Evolutionary conservation across 2,329 filamentous ascomycete genomes (phyloP).

Genomic region (Esteya vermicola): DNA sequence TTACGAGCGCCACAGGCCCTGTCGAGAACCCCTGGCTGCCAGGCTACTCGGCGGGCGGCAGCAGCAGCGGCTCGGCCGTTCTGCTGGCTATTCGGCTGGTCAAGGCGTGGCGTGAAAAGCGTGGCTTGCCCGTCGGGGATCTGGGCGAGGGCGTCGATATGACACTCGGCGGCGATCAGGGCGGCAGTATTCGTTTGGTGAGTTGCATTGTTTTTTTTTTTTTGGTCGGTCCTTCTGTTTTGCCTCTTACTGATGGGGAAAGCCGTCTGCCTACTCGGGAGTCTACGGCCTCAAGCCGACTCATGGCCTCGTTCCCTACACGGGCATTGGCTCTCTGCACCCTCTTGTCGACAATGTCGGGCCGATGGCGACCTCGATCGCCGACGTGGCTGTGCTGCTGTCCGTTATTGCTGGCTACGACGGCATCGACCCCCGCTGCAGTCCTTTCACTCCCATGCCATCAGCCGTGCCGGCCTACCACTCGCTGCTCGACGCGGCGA

Average conservation of each 20-base stretch:
- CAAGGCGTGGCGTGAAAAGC: conserved; percentile 17
- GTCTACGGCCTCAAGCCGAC: conserved; percentile 32
- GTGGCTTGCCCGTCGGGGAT: conserved; percentile 46
- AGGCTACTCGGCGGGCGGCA: conserved; percentile 62
- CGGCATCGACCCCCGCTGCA: conserved; percentile 29
- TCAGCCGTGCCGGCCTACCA: conserved; percentile 19
- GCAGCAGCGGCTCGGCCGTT: conserved; percentile 53
- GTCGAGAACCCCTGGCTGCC: conserved; percentile 58
- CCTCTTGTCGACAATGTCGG: conserved; percentile 29
- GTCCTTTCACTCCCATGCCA: conserved; percentile 21
- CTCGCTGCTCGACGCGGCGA: conserved; percentile 12
- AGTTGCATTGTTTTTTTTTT: neutral
- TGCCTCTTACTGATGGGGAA: neutral
- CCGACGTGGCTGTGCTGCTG: conserved; percentile 27
- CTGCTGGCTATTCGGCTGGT: conserved; percentile 15
- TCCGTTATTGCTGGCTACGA: conserved; percentile 29
- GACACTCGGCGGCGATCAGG: conserved; percentile 48
- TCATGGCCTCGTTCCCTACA: conserved; percentile 33
- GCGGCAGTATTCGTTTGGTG: conserved; percentile 55
- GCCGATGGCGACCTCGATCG: conserved; percentile 26
- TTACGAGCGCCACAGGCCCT: conserved; percentile 63
- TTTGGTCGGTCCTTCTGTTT: neutral
- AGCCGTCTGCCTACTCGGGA: conserved; percentile 23
- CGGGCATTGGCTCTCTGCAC: conserved; percentile 26
- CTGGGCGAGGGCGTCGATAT: conserved; percentile 9